Conservation (phyloP, 768 basidiomycete genomes). For the Podaxis mareebaensis region DNA sequence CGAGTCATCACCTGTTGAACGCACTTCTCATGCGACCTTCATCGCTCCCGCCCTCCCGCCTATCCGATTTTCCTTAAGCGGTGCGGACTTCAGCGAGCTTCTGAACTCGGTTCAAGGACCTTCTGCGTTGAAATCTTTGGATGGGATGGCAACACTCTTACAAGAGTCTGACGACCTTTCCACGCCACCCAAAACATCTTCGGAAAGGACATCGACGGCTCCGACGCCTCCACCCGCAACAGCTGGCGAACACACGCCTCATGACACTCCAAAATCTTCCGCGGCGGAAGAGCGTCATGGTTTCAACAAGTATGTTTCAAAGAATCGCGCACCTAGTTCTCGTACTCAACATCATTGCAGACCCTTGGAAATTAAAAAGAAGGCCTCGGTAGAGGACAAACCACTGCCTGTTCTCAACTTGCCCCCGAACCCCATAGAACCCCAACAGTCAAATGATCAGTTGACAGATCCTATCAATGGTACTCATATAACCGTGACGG, state of each 20-base stretch:
- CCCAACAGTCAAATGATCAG: not conserved
- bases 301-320: constrained; percentile 2
- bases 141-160: constrained; percentile 46
- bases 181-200: constrained; percentile 36
- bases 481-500: not conserved
- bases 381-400: constrained; percentile 4
- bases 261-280: not conserved
- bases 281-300: not conserved
- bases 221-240: constrained; percentile 14
- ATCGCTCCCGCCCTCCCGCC: constrained; percentile 88
- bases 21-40: constrained; percentile 70
- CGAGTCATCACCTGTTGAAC: constrained; percentile 67
- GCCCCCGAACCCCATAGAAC: not conserved
- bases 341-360: not conserved
- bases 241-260: not conserved
- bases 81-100: constrained; percentile 78
- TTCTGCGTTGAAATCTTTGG: constrained; percentile 46
- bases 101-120: constrained; percentile 58
- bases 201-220: constrained; percentile 27
- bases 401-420: constrained; percentile 5
- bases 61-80: constrained; percentile 87
- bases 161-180: constrained; percentile 30
- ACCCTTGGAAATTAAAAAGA: not conserved
- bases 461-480: not conserved
- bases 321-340: not conserved